Percentiles rank a stretch among this genome's conserved stretches.
phyloP scores from a whole-genome alignment of 129 eudicot species.

The Glebionis coronaria region DNA sequence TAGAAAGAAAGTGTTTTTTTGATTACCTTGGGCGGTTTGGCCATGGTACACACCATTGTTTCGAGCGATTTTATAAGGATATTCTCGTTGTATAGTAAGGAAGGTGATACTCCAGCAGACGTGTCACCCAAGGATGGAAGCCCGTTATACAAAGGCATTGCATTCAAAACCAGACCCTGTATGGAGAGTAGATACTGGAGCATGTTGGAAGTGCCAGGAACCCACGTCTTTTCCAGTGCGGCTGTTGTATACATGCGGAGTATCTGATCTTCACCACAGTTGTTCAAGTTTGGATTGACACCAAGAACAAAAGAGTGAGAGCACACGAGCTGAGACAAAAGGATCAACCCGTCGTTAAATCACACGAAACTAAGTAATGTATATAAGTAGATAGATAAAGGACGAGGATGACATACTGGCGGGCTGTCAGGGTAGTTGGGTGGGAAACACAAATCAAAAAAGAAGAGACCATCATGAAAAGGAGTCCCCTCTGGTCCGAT shows the following conservation, averaged over 20 bases:
- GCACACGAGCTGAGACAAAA: no score
- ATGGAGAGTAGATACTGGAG: background rate
- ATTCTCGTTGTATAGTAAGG: background rate
- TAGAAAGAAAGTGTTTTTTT: no score
- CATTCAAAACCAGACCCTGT: background rate
- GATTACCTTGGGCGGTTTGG: background rate
- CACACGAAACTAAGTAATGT: no score
- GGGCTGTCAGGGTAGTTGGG: background rate
- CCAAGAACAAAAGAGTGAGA: slow-evolving; percentile 1
- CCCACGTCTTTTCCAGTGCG: background rate
- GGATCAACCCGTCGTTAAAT: no score
- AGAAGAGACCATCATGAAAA: slow-evolving; percentile 1
- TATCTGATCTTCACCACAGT: background rate
- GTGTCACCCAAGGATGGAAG: background rate
- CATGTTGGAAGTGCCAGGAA: background rate
- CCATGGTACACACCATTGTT: background rate
- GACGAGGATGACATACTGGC: background rate
- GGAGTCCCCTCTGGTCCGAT: background rate
- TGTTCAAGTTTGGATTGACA: background rate
- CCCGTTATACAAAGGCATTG: background rate
- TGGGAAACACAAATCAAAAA: background rate
- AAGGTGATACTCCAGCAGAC: background rate
- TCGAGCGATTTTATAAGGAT: background rate
- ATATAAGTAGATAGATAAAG: no score
- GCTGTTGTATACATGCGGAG: background rate